Percentiles rank a stretch among this genome's conserved stretches.
Conservation (phyloP, 192 early-diverging fungal species). For the Phycomyces nitens region DNA sequence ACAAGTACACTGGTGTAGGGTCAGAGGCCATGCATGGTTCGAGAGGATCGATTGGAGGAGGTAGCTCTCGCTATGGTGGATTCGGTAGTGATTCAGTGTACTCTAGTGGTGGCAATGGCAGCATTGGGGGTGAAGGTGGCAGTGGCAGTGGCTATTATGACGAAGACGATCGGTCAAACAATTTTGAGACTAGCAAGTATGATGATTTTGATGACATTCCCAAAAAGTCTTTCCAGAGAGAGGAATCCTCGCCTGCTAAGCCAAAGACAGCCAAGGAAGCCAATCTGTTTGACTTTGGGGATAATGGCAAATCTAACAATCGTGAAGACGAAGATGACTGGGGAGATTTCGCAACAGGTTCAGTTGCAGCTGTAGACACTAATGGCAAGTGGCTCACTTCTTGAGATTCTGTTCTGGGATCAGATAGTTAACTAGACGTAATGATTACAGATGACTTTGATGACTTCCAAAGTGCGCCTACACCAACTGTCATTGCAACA, state of each 20-base stretch:
- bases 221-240: slow-evolving; percentile 18
- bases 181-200: slow-evolving; percentile 11
- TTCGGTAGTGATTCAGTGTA: slow-evolving; percentile 63
- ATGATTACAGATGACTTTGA: slow-evolving; percentile 57
- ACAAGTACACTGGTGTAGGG: slow-evolving; percentile 83
- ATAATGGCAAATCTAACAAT: slow-evolving; percentile 24
- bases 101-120: slow-evolving; percentile 38
- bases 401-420: too few relatives aligned
- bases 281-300: slow-evolving; percentile 72
- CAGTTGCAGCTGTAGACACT: slow-evolving; percentile 16
- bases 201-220: slow-evolving; percentile 34
- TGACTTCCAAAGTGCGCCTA: slow-evolving; percentile 61
- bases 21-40: slow-evolving; percentile 41
- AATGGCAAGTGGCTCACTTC: slow-evolving; percentile 18
- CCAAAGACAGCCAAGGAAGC: slow-evolving; percentile 39
- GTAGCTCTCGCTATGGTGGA: slow-evolving; percentile 42
- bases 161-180: slow-evolving; percentile 27
- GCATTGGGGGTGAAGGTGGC: slow-evolving; percentile 17
- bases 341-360: slow-evolving; percentile 66
- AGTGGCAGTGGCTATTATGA: slow-evolving; percentile 31
- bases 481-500: slow-evolving; percentile 13
- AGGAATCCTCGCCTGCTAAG: slow-evolving; percentile 2
- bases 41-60: slow-evolving; percentile 45
- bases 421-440: neutral
- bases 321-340: slow-evolving; percentile 62